A percentile compares a stretch with the other conserved stretches of the same genome.
Conservation (phyloP, 2,329 filamentous ascomycete species). For the Pyricularia grisea region DNA sequence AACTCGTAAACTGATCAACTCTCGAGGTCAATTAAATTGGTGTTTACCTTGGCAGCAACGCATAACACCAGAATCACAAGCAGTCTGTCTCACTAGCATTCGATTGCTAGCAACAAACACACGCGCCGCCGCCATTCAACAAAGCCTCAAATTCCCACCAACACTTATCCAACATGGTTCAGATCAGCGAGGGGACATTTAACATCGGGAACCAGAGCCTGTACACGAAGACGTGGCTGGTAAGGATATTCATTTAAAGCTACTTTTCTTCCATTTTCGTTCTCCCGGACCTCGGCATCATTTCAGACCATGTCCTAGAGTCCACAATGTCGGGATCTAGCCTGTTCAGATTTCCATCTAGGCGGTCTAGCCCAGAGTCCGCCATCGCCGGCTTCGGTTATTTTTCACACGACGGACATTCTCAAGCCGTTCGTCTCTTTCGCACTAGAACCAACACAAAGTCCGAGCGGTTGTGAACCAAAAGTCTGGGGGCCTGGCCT, state of each 20-base stretch:
- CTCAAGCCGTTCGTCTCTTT: too few species aligned
- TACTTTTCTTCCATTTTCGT: background rate
- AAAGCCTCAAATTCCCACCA: background rate
- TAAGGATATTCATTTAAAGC: constrained; percentile 23
- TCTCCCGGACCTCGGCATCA: background rate
- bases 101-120: too few species aligned
- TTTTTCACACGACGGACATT: too few species aligned
- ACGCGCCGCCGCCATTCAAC: background rate
- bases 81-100: background rate
- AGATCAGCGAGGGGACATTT: constrained; percentile 40
- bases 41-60: background rate
- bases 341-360: too few species aligned
- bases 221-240: constrained; percentile 50
- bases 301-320: too few species aligned
- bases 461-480: too few species aligned
- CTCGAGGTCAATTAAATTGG: background rate
- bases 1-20: background rate
- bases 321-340: too few species aligned
- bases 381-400: too few species aligned
- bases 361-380: too few species aligned
- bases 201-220: constrained; percentile 33
- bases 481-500: too few species aligned
- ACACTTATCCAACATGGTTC: constrained; percentile 22
- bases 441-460: too few species aligned
- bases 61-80: background rate